Evolutionary conservation across 768 basidiomycete genomes (phyloP).

Genomic region (Suillus alpinus): DNA sequence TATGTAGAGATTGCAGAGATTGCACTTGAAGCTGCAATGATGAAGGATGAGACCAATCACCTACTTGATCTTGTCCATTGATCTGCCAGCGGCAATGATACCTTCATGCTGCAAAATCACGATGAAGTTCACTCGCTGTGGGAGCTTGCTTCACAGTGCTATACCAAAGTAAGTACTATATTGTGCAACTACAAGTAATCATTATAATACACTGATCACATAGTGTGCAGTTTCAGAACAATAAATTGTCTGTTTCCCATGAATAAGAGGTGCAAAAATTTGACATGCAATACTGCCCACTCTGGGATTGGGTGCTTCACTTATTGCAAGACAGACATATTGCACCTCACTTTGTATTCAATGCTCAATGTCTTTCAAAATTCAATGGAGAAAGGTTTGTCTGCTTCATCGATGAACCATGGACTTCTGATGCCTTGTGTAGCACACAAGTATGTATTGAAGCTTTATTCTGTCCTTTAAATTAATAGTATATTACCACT

Average conservation of each 20-base stretch:
- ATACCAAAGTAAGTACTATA: slow-evolving; percentile 8
- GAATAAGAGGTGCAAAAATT: slow-evolving; percentile 11
- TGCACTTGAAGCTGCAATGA: slow-evolving; percentile 20
- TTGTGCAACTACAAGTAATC: neutral
- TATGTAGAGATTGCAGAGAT: slow-evolving; percentile 32
- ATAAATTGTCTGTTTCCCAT: slow-evolving; percentile 16
- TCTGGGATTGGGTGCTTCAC: slow-evolving; percentile 28
- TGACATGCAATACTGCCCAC: slow-evolving; percentile 18
- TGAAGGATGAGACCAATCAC: slow-evolving; percentile 13
- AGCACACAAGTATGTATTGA: slow-evolving; percentile 31
- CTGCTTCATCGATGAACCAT: slow-evolving; percentile 34
- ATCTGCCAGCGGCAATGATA: neutral
- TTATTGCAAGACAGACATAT: slow-evolving; percentile 25
- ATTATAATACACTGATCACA: neutral
- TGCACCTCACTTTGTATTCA: slow-evolving; percentile 26
- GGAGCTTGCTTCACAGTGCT: slow-evolving; percentile 11
- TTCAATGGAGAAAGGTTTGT: slow-evolving; percentile 27
- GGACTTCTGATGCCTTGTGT: slow-evolving; percentile 36
- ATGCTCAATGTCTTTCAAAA: slow-evolving; percentile 27
- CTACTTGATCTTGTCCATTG: slow-evolving; percentile 19
- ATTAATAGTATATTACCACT: neutral
- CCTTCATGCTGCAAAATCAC: slow-evolving; percentile 17
- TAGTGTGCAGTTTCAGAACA: slow-evolving; percentile 14
- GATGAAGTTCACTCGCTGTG: slow-evolving; percentile 20
- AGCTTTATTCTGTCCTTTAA: neutral